A percentile compares a stretch with the other conserved stretches of the same genome.
These are phyloP conservation scores for Microascus cirrosus DNA, from an alignment of 2,329 filamentous ascomycete species.

Conservation along the genomic window DNA sequence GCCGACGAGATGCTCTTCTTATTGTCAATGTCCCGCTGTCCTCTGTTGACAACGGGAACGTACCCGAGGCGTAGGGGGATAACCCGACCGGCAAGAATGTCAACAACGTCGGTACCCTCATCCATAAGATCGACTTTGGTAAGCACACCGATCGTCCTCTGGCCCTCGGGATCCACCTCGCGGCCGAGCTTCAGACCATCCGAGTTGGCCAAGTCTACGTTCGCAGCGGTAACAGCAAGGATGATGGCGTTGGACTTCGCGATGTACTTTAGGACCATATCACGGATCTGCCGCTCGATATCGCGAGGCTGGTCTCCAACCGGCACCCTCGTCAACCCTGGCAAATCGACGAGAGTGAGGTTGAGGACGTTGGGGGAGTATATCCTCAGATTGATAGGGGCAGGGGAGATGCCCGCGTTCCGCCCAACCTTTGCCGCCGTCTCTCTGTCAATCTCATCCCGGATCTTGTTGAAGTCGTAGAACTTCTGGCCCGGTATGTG, in stretches of 20 bases:
- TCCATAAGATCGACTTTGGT: slow-evolving; percentile 99
- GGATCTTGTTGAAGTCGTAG: slow-evolving; percentile 95
- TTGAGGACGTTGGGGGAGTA: slow-evolving; percentile 98
- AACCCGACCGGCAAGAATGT: slow-evolving; percentile 94
- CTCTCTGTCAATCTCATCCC: slow-evolving; percentile 93
- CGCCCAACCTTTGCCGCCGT: slow-evolving; percentile 93
- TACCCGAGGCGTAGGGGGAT: slow-evolving; percentile 93
- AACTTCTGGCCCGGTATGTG: slow-evolving; percentile 97
- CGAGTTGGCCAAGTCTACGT: slow-evolving; percentile 96
- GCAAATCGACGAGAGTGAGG: slow-evolving; percentile 89
- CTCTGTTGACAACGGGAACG: slow-evolving; percentile 94
- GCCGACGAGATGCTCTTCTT: slow-evolving; percentile 89
- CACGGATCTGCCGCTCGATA: slow-evolving; percentile 91
- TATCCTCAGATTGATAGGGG: slow-evolving; percentile 94
- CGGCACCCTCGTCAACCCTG: slow-evolving; percentile 90
- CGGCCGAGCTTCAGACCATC: slow-evolving; percentile 92
- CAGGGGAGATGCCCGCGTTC: slow-evolving; percentile 92
- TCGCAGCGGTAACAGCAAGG: slow-evolving; percentile 88
- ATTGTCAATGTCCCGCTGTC: slow-evolving; percentile 96
- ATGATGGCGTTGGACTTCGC: slow-evolving; percentile 98
- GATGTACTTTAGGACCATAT: slow-evolving; percentile 98
- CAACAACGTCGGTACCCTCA: slow-evolving; percentile 93
- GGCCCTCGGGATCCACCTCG: slow-evolving; percentile 94
- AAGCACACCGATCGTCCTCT: slow-evolving; percentile 94
- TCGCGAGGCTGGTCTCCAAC: slow-evolving; percentile 94